Evolutionary conservation across 306 rosid genomes (phyloP).

Genomic region (Vigna trinervia): DNA sequence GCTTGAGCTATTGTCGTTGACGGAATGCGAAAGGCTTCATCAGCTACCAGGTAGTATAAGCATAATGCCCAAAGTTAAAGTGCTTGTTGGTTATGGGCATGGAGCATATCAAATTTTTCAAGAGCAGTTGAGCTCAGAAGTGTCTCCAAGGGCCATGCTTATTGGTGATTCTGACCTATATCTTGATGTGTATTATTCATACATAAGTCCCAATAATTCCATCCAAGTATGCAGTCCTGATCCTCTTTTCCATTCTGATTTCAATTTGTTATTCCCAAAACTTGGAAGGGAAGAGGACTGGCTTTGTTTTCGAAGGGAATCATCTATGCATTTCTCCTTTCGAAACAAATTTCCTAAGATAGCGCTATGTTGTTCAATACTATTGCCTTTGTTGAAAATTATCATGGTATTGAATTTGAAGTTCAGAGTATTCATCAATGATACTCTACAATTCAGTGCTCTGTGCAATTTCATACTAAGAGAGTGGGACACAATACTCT

Average conservation of each 20-base stretch:
- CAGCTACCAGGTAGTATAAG: slow-evolving; percentile 6
- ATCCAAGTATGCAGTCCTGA: not conserved
- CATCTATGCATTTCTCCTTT: not conserved
- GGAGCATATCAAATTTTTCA: not conserved
- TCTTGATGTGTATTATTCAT: not conserved
- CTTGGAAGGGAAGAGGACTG: too few relatives aligned
- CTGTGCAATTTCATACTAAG: not conserved
- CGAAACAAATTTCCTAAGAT: not conserved
- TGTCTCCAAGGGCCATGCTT: not conserved
- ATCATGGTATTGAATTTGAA: not conserved
- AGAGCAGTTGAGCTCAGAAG: not conserved
- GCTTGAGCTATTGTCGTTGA: not conserved
- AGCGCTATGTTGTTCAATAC: not conserved
- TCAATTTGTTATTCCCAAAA: not conserved
- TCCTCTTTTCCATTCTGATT: not conserved
- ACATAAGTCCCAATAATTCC: not conserved
- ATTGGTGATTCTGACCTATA: too few relatives aligned
- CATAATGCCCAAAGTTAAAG: not conserved
- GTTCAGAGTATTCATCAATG: slow-evolving; percentile 32
- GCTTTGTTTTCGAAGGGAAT: not conserved
- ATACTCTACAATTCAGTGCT: slow-evolving; percentile 3
- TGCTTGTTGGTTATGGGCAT: not conserved
- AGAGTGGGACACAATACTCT: not conserved
- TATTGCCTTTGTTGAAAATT: not conserved
- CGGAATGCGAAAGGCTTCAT: not conserved